These are phyloP conservation scores for Hypomyces perniciosus DNA, from an alignment of 2,329 filamentous ascomycete species.

Conservation along the genomic window DNA sequence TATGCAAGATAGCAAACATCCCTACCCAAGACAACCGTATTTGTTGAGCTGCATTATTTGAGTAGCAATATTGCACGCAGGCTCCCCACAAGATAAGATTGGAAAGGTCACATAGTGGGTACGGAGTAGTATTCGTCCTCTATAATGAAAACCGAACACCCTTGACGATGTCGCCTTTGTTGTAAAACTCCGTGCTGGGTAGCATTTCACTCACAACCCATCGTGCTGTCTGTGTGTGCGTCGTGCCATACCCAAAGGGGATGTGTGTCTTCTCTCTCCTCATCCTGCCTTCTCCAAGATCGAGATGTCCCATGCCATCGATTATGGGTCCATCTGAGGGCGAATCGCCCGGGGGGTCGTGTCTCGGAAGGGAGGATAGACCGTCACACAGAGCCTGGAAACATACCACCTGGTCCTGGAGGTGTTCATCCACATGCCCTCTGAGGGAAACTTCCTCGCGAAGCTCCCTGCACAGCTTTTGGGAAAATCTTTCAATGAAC, in stretches of 20 bases:
- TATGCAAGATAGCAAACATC: too few species aligned
- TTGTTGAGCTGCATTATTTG: too few species aligned
- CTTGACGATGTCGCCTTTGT: conserved; percentile 44
- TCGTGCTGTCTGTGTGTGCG: conserved; percentile 53
- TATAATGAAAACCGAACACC: conserved; percentile 33
- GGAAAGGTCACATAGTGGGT: too few species aligned
- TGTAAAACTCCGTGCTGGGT: conserved; percentile 43
- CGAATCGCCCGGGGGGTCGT: conserved; percentile 14
- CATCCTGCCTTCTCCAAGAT: conserved; percentile 21
- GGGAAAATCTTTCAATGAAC: conserved; percentile 37
- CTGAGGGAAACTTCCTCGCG: conserved; percentile 38
- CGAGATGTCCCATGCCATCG: conserved; percentile 26
- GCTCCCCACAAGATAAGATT: too few species aligned
- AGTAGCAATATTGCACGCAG: too few species aligned
- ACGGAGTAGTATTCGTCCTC: not conserved
- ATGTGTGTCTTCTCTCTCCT: conserved; percentile 39
- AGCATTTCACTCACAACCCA: conserved; percentile 52
- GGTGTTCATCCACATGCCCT: conserved; percentile 48
- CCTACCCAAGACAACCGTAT: too few species aligned
- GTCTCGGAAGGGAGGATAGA: conserved; percentile 39
- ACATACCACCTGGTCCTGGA: conserved; percentile 56
- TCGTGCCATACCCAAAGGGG: conserved; percentile 52
- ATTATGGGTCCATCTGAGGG: conserved; percentile 16
- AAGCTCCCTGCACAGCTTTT: conserved; percentile 40
- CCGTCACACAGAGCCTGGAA: conserved; percentile 54